Evolutionary conservation across 495 filamentous ascomycete species (phyloP), one percentile per base, ranked within the genome.

Genomic region (Sporormia fimetaria): DNA sequence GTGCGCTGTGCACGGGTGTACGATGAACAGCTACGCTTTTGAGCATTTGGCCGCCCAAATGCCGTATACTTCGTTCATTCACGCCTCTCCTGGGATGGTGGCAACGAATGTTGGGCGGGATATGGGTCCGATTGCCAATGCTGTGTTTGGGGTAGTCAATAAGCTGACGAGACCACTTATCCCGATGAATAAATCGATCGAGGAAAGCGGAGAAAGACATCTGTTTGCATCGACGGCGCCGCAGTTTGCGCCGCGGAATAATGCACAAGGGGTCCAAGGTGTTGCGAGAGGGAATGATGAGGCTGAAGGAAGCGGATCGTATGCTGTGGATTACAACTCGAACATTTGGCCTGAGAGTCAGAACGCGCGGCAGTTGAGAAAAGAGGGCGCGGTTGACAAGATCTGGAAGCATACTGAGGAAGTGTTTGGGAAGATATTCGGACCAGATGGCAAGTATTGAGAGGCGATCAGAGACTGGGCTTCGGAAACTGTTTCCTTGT

Each of bases 361-460:
- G 22, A 40, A 33, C 6, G 9, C 17, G 29, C 26, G 14, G 4
- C 21, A 10, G 3, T 11, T 47, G 38, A 37, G 42, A 20, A 23
- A 28, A 9, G 33, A 47, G 9, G 49, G 44, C 4, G 43, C 44
- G 9, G 44, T 14, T 11, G 21, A 44, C 26, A 52, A 39, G 44
- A 38, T 52, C 2, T 47, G 43, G 49, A 20, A 9, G 5, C 49
- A 52, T 35, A 48, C 49, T 1, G 44, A 52, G 16, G 44, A 52
- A 23, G 49, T 52, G 12, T 52, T 38, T 14, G 40, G 26, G 44
- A 48, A 39, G 34, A 36, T 52, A 4, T 47, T 30, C 15, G 33
- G 31, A 14, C 38, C 39, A 21, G 17, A 18, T 20, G 39, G 26
- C 7, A 49, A 49, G 30, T 48, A 42, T 21, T 48, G 22, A 44